A percentile compares a stretch with the other conserved stretches of the same genome.
These are phyloP conservation scores for Coemansia sp. DNA, from an alignment of 192 early-diverging fungal genomes.

Conservation along the genomic window DNA sequence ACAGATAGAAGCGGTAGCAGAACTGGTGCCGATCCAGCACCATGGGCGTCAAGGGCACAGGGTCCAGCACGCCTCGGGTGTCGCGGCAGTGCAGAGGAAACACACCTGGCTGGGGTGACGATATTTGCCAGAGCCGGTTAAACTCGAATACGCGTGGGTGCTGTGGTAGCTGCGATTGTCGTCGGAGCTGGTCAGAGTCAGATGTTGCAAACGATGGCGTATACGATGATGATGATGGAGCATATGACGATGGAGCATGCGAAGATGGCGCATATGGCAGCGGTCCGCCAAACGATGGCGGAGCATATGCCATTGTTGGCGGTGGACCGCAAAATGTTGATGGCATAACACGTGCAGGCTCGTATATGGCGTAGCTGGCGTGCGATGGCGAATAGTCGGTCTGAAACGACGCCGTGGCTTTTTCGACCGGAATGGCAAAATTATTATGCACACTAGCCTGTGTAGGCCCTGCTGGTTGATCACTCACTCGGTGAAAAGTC, in stretches of 20 bases:
- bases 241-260: background rate
- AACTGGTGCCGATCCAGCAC: constrained; percentile 49
- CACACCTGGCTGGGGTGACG: constrained; percentile 32
- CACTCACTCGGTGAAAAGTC: constrained; percentile 25
- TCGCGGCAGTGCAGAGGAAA: constrained; percentile 54
- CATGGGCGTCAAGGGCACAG: constrained; percentile 45
- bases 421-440: background rate
- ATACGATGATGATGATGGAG: background rate
- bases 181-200: background rate
- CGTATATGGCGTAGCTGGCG: background rate
- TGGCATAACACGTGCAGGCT: background rate
- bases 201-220: background rate
- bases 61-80: constrained; percentile 40
- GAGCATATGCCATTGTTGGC: background rate
- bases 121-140: constrained; percentile 48
- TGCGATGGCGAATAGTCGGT: background rate
- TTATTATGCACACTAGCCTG: background rate
- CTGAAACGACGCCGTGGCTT: background rate
- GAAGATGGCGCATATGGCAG: background rate
- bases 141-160: constrained; percentile 16
- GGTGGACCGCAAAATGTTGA: background rate
- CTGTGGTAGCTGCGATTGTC: background rate
- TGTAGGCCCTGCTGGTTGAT: background rate
- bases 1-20: constrained; percentile 49
- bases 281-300: background rate